Conservation (phyloP, 805 yeast genomes). For the Candida ipomoeae region DNA sequence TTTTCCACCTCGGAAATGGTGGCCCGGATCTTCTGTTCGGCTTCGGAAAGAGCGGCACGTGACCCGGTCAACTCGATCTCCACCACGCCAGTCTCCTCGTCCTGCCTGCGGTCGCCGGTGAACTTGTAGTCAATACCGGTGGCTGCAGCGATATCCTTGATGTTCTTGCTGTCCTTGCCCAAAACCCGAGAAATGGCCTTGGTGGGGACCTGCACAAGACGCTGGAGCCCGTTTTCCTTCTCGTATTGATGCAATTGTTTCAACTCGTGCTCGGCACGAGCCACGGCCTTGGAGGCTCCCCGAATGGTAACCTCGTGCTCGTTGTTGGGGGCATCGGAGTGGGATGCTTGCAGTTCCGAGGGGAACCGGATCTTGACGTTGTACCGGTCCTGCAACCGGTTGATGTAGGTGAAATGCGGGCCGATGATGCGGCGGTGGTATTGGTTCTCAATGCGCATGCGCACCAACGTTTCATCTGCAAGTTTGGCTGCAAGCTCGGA, state of each 20-base stretch:
- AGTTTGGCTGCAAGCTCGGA: constrained; percentile 60
- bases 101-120: constrained; percentile 38
- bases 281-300: constrained; percentile 89
- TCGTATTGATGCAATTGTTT: constrained; percentile 81
- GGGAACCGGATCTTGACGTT: constrained; percentile 79
- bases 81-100: constrained; percentile 48
- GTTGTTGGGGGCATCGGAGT: constrained; percentile 39
- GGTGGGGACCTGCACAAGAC: constrained; percentile 61
- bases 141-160: constrained; percentile 73
- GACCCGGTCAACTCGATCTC: constrained; percentile 76
- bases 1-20: constrained; percentile 67
- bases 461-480: constrained; percentile 73
- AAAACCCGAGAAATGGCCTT: constrained; percentile 79
- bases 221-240: constrained; percentile 73
- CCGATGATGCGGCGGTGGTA: constrained; percentile 85
- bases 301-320: constrained; percentile 65
- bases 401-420: constrained; percentile 71
- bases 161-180: constrained; percentile 83
- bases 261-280: constrained; percentile 78
- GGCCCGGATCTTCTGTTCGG: constrained; percentile 55
- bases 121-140: constrained; percentile 56
- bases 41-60: constrained; percentile 67
- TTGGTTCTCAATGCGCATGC: constrained; percentile 66
- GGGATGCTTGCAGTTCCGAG: constrained; percentile 22
- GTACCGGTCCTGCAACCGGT: constrained; percentile 84